These are phyloP conservation scores for Gaertneriomyces sp. DNA, from an alignment of 192 early-diverging fungal species.

Conservation along the genomic window DNA sequence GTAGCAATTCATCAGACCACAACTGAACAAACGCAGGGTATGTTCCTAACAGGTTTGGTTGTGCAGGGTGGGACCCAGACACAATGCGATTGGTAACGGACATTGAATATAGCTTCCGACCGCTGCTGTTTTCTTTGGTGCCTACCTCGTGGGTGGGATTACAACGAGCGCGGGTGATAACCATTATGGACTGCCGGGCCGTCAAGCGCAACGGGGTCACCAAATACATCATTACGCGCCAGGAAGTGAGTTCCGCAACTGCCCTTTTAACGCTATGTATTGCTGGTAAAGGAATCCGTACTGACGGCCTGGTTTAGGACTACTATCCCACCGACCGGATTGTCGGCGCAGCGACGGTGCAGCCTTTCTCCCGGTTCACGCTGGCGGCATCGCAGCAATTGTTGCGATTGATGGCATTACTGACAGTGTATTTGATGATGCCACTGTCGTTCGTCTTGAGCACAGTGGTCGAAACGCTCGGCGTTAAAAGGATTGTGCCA, in stretches of 20 bases:
- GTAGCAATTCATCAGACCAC: neutral
- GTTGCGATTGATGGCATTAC: slow-evolving; percentile 5
- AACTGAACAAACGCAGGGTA: neutral
- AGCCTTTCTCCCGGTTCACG: slow-evolving; percentile 5
- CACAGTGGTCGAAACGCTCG: slow-evolving; percentile 1
- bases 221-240: neutral
- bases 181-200: slow-evolving; percentile 7
- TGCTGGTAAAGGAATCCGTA: neutral
- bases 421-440: slow-evolving; percentile 1
- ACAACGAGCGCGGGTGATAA: slow-evolving; percentile 13
- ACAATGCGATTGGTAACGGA: slow-evolving; percentile 14
- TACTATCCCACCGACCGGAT: slow-evolving; percentile 19
- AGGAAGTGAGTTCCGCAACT: slow-evolving; percentile 5
- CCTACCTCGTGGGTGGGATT: slow-evolving; percentile 1
- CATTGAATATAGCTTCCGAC: slow-evolving; percentile 18
- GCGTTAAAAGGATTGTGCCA: neutral
- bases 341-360: slow-evolving; percentile 4
- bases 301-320: neutral
- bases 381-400: neutral
- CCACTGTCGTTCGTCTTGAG: slow-evolving; percentile 1
- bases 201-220: neutral
- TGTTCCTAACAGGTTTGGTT: neutral
- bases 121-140: slow-evolving; percentile 3
- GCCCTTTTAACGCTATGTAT: neutral
- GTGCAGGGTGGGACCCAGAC: slow-evolving; percentile 3